Conservation (phyloP, 352 stramenopile genomes). For the Thalassiosira mediterranea region DNA sequence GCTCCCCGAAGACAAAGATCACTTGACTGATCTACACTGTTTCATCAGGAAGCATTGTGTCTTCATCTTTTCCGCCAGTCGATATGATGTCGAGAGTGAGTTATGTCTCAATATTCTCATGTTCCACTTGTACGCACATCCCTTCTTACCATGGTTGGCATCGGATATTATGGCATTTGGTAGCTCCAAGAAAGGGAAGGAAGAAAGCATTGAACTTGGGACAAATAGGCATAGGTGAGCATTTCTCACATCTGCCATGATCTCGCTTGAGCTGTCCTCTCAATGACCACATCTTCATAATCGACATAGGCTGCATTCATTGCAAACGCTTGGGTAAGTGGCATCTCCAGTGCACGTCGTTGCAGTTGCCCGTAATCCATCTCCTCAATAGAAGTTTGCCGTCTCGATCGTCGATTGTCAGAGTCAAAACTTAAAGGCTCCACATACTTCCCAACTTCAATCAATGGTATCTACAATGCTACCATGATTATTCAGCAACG, state of each 20-base stretch:
- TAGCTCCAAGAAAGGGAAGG: constrained; percentile 45
- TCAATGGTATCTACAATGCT: constrained; percentile 51
- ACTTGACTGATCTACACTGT: constrained; percentile 68
- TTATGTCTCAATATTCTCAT: too few species aligned
- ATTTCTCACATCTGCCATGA: too few species aligned
- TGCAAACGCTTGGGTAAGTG: too few species aligned
- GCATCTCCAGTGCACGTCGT: too few species aligned
- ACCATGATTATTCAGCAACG: constrained; percentile 59
- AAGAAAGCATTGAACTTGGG: constrained; percentile 44
- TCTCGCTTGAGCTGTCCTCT: too few species aligned
- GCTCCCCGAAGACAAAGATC: constrained; percentile 50
- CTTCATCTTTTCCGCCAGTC: constrained; percentile 61
- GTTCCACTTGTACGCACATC: too few species aligned
- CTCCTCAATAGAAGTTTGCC: too few species aligned
- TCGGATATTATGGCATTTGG: background rate
- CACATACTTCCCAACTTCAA: constrained; percentile 33
- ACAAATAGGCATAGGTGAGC: constrained; percentile 46
- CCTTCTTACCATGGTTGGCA: constrained; percentile 1
- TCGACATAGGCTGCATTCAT: constrained; percentile 7
- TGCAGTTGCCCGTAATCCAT: too few species aligned
- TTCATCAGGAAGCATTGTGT: constrained; percentile 73
- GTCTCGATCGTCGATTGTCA: background rate
- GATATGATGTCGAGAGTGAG: constrained; percentile 33
- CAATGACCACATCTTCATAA: too few species aligned
- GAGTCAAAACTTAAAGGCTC: constrained; percentile 37